These are phyloP conservation scores for Scedosporium aurantiacum DNA, from an alignment of 2,329 filamentous ascomycete species.

Conservation along the genomic window DNA sequence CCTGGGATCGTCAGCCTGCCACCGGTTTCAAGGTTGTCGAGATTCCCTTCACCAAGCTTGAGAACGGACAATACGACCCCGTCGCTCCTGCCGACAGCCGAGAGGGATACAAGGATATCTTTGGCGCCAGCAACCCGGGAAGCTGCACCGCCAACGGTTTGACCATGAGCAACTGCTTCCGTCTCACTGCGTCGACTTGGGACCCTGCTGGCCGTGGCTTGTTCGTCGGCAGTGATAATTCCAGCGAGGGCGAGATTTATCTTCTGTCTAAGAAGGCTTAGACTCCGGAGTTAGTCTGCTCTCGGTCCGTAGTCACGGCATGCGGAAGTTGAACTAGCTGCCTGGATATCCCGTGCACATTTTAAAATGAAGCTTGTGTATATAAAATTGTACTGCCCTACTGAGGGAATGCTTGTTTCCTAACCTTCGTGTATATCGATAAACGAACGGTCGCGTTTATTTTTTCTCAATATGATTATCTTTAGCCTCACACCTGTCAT, in stretches of 20 bases:
- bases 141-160: slow-evolving; percentile 11
- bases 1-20: slow-evolving; percentile 33
- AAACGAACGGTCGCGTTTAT: too few species aligned
- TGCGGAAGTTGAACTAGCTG: too few species aligned
- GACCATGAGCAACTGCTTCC: slow-evolving; percentile 15
- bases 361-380: too few species aligned
- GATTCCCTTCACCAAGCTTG: slow-evolving; percentile 20
- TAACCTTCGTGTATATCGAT: too few species aligned
- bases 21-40: slow-evolving; percentile 26
- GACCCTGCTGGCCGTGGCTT: slow-evolving; percentile 12
- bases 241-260: slow-evolving; percentile 14
- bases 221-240: slow-evolving; percentile 15
- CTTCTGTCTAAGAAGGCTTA: slow-evolving; percentile 12
- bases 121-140: slow-evolving; percentile 19
- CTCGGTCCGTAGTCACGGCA: too few species aligned
- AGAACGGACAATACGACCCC: slow-evolving; percentile 18
- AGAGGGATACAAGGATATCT: slow-evolving; percentile 20
- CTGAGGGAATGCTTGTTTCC: too few species aligned
- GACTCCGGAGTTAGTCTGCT: too few species aligned
- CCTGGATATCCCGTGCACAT: too few species aligned
- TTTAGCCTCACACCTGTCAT: too few species aligned
- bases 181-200: slow-evolving; percentile 13
- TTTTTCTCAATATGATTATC: too few species aligned
- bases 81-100: slow-evolving; percentile 19
- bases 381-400: too few species aligned